Evolutionary conservation across 176 grass and related monocot genomes (phyloP).

Genomic region (Zizania latifolia): DNA sequence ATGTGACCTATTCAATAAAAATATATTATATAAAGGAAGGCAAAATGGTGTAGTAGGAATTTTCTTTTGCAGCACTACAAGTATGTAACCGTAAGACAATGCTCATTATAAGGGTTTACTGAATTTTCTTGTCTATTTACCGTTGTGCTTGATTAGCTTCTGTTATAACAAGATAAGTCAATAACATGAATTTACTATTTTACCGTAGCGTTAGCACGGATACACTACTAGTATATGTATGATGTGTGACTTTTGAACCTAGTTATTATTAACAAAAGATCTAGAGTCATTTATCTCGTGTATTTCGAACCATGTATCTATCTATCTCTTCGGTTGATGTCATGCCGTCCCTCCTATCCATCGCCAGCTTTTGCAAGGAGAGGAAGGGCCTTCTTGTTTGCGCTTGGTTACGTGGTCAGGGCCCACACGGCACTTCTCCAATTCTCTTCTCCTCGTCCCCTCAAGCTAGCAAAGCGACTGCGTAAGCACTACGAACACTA

Average conservation of each 20-base stretch:
- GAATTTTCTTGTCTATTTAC: no score
- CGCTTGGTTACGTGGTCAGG: background rate
- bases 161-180: background rate
- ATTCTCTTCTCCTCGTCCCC: background rate
- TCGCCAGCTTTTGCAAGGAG: conserved; percentile 24
- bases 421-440: conserved; percentile 6
- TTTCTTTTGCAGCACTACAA: background rate
- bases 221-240: no score
- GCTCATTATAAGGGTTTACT: no score
- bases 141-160: background rate
- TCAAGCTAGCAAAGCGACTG: background rate
- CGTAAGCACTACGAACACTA: conserved; percentile 26
- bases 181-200: no score
- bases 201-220: no score
- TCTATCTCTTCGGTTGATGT: background rate
- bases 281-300: no score
- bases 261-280: no score
- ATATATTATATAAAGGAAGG: no score
- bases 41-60: background rate
- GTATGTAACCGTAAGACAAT: background rate
- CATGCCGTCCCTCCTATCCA: conserved; percentile 4
- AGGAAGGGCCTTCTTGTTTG: background rate
- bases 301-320: background rate
- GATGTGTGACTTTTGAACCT: no score
- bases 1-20: no score